Evolutionary conservation across 1,284 basidiomycete genomes (phyloP).

Genomic region (Serendipita sp.): DNA sequence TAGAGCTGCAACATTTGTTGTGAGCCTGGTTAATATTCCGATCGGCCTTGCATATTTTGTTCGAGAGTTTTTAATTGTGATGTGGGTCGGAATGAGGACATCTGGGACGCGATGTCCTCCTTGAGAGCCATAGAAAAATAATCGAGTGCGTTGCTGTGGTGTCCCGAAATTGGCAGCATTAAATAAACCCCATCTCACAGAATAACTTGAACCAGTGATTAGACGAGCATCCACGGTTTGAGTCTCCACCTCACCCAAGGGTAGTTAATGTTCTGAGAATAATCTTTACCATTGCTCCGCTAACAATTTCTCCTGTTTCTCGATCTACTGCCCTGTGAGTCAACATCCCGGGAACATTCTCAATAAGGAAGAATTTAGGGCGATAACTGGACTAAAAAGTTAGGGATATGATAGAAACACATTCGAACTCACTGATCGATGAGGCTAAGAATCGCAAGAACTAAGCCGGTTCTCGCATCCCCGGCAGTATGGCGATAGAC

Average conservation of each 20-base stretch:
- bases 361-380: background rate
- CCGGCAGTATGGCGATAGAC: background rate
- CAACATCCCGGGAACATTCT: background rate
- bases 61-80: background rate
- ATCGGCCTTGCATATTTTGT: background rate
- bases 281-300: background rate
- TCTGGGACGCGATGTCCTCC: background rate
- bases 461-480: background rate
- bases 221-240: background rate
- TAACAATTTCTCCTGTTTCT: background rate
- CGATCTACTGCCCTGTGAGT: background rate
- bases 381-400: background rate
- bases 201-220: background rate
- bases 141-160: background rate
- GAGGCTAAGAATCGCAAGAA: background rate
- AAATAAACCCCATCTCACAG: constrained; percentile 1
- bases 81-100: background rate
- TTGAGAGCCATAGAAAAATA: background rate
- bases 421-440: background rate
- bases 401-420: background rate
- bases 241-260: background rate
- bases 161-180: background rate
- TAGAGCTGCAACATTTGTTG: background rate
- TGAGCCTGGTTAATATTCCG: background rate
- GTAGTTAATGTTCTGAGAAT: background rate